phyloP scores from a whole-genome alignment of 139 green algal genomes.

The Chara braunii region DNA sequence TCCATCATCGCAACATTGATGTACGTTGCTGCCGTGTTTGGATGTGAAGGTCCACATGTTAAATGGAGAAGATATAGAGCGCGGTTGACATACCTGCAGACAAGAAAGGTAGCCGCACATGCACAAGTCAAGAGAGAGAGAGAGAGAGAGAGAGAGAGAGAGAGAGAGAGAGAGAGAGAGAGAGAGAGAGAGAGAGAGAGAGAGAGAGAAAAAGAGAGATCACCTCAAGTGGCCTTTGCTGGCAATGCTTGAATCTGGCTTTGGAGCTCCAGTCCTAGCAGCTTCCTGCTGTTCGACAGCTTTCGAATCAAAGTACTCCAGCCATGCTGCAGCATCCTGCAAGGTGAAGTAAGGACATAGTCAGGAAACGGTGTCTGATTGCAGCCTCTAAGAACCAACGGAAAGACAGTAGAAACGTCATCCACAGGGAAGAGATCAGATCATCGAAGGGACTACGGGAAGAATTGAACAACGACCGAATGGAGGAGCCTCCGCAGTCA shows the following conservation, averaged over 20 bases:
- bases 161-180: neutral
- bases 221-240: constrained; percentile 38
- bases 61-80: constrained; percentile 43
- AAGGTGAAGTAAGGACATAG: neutral
- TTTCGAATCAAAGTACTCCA: constrained; percentile 51
- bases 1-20: constrained; percentile 54
- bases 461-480: too few relatives aligned
- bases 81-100: constrained; percentile 40
- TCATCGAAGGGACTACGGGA: neutral
- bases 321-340: constrained; percentile 46
- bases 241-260: constrained; percentile 30
- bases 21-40: constrained; percentile 48
- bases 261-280: constrained; percentile 16
- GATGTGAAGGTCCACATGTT: constrained; percentile 40
- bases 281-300: constrained; percentile 41
- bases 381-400: neutral
- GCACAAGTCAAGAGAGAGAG: neutral
- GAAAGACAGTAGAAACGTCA: neutral
- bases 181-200: neutral
- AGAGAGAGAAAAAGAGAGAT: neutral
- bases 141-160: neutral
- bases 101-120: too few relatives aligned
- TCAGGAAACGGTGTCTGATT: neutral
- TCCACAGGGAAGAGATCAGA: neutral
- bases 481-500: too few relatives aligned